Evolutionary conservation across 1,284 basidiomycete species (phyloP), one percentile per base, ranked within the genome.

Genomic region (Volvariella surrecta): DNA sequence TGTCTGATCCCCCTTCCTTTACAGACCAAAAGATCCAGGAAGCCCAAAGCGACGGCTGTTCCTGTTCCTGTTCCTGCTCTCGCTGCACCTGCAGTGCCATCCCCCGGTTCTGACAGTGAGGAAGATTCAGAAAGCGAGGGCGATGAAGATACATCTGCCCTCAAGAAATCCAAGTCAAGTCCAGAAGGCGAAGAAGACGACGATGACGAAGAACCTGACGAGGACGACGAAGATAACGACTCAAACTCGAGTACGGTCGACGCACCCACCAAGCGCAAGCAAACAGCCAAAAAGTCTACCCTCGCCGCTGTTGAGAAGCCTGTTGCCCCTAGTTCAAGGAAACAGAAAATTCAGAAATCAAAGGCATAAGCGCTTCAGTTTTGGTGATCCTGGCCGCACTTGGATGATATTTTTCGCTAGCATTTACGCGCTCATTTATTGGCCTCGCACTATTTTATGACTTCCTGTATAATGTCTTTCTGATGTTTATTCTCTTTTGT

Each of bases 171-270:
- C 34, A 35, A 28, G 11, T 28, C 24, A 6, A 28, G 11, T 6
- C 11, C 24, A 11, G 48, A 46, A 16, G 52, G 48, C 2, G 57
- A 57, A 17, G 56, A 45, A 20, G 58, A 58, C 0, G 60, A 56
- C 22, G 63, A 63, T 0, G 61, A 59, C 8, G 57, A 59, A 44
- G 56, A 58, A 8, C 44, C 48, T 7, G 43, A 42, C 4, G 46
- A 42, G 3, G 54, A 52, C 10, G 51, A 51, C 19, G 34, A 24
- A 18, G 6, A 28, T 6, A 28, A 6, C 24, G 13, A 61, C 59
- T 13, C 59, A 58, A 21, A 56, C 54, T 19, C 51, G 48, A 7
- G 54, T 57, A 24, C 57, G 60, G 22, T 48, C 48, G 19, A 28
- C 39, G 6, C 24, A 6, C n/a, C 34, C 34, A 15, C 6, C 6